phyloP scores from a whole-genome alignment of 2,329 filamentous ascomycete genomes.

The Ophiostoma himal-ulmi region DNA sequence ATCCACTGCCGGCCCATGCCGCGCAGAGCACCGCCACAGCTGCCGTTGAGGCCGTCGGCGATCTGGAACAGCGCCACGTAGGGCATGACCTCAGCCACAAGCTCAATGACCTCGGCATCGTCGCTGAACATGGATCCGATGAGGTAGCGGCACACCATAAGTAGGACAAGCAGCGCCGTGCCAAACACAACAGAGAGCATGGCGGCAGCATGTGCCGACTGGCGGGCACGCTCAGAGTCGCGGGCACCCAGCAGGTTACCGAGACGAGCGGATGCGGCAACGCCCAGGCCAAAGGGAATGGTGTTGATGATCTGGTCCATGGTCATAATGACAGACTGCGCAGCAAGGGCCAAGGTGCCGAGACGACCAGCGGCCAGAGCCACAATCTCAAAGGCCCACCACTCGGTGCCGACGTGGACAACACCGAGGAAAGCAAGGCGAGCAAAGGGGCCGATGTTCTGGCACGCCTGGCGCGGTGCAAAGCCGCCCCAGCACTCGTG shows the following conservation, averaged over 20 bases:
- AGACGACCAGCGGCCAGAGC: conserved; percentile 74
- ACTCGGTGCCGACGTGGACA: conserved; percentile 81
- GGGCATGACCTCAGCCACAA: conserved; percentile 74
- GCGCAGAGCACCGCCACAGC: conserved; percentile 71
- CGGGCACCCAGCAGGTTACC: conserved; percentile 73
- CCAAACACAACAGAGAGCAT: conserved; percentile 66
- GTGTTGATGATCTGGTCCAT: conserved; percentile 80
- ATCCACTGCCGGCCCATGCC: conserved; percentile 86
- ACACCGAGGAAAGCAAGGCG: conserved; percentile 70
- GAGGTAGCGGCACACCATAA: conserved; percentile 65
- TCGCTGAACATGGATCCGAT: conserved; percentile 80
- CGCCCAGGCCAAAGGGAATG: conserved; percentile 79
- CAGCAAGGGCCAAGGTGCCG: conserved; percentile 71
- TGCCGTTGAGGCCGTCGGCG: conserved; percentile 79
- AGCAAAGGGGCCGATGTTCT: conserved; percentile 63
- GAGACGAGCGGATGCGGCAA: conserved; percentile 70
- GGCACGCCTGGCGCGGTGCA: conserved; percentile 54
- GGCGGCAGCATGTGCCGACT: conserved; percentile 70
- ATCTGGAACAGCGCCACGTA: conserved; percentile 88
- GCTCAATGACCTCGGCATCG: conserved; percentile 61
- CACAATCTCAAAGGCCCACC: conserved; percentile 93
- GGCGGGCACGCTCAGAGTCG: conserved; percentile 58
- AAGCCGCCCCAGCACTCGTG: conserved; percentile 75
- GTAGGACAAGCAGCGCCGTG: conserved; percentile 55
- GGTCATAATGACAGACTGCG: conserved; percentile 86